Evolutionary conservation across 2,329 filamentous ascomycete species (phyloP), one percentile per base, ranked within the genome.

Genomic region (Botryosphaeria dothidea): DNA sequence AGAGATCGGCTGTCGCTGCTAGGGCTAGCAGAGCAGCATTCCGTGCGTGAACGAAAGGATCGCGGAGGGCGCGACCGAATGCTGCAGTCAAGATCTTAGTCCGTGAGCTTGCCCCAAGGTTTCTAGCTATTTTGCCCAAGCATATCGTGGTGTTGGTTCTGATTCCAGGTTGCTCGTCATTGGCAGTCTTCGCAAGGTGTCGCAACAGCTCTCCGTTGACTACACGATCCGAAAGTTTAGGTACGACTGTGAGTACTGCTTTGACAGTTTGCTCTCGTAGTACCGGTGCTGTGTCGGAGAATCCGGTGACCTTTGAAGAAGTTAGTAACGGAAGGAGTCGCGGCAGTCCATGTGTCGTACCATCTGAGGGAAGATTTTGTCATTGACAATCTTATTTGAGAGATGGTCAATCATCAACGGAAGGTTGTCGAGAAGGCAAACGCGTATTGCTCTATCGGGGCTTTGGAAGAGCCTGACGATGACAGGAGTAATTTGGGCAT

Each of bases 91-190:
- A 86, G 0, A 99, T 94, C 77, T 98, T 99, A 54, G 91, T 85
- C 67, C 95, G 86, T 3, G 91, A 92, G 69, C 80, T 82, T 1
- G 86, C 83, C 1, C 92, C 92, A 0, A 99, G 83, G 71, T 96
- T 91, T 71, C 92, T 93, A 15, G 95, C 93, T 70, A 99, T 97
- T 74, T 97, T 98, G 23, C 95, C 95, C 0, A 99, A 81, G 74
- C 94, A 98, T 64, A 99, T 99, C 1, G 95, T 99, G 0, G 95
- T 99, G 75, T 99, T 99, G 8, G 95, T 99, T 67, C 95, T 88
- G 69, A 99, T 99, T 0, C 95, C 95, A 0, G 95, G 93, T 73
- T 99, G 94, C 71, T 98, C 95, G 68, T 99, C 95, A 71, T 98
- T 99, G 51, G 95, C 93, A 1, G 94, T 97, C 77, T 96, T 97